Evolutionary conservation across 1,284 basidiomycete genomes (phyloP).

Genomic region (Austropuccinia psidii): DNA sequence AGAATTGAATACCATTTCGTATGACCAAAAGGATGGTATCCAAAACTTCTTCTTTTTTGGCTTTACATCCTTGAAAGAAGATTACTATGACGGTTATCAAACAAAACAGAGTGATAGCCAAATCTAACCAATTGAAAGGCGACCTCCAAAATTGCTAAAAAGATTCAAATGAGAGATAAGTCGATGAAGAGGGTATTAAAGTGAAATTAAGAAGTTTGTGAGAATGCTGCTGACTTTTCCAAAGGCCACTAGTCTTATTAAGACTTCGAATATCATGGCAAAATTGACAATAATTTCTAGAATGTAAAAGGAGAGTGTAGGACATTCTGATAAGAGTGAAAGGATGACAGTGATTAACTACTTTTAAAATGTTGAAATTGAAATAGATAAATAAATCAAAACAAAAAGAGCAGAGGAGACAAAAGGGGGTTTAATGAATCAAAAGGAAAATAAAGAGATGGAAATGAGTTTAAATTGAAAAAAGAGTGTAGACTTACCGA

Average conservation of each 20-base stretch:
- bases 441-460: not conserved
- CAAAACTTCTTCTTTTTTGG: conserved; percentile 76
- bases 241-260: conserved; percentile 77
- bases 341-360: conserved; percentile 74
- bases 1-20: conserved; percentile 82
- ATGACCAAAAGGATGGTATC: conserved; percentile 82
- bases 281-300: conserved; percentile 83
- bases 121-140: conserved; percentile 76
- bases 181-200: not conserved
- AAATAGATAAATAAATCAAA: not conserved
- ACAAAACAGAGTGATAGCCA: conserved; percentile 76
- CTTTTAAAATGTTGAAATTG: not conserved
- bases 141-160: conserved; percentile 89
- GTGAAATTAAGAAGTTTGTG: not conserved
- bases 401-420: not conserved
- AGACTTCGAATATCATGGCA: conserved; percentile 85
- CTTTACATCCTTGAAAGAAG: conserved; percentile 69
- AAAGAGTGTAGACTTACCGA: conserved; percentile 49
- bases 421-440: too few species aligned
- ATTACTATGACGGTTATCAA: conserved; percentile 75
- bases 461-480: not conserved
- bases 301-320: conserved; percentile 64
- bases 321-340: conserved; percentile 57
- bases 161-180: not conserved
- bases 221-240: conserved; percentile 59